These are phyloP conservation scores for Xylaria palmicola DNA, from an alignment of 495 filamentous ascomycete genomes.

Conservation along the genomic window DNA sequence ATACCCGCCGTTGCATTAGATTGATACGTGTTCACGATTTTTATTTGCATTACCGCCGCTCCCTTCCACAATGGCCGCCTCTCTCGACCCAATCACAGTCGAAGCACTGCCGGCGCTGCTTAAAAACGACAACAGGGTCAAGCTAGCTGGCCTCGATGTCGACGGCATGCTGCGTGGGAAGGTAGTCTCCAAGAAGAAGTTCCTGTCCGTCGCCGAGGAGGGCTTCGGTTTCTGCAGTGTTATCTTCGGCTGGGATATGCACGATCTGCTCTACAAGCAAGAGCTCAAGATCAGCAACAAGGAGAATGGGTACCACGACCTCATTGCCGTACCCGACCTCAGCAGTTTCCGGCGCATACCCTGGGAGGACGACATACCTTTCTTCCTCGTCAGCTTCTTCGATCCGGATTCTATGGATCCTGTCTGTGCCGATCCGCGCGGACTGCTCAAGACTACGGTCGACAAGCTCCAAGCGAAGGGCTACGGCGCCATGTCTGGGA, in stretches of 20 bases:
- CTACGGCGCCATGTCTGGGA: constrained; percentile 87
- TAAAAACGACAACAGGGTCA: constrained; percentile 76
- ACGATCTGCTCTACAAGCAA: constrained; percentile 81
- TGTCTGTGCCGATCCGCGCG: constrained; percentile 79
- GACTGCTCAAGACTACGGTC: constrained; percentile 64
- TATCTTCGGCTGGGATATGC: constrained; percentile 98
- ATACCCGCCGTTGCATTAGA: not conserved
- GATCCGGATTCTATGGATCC: constrained; percentile 69
- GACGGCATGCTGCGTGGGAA: constrained; percentile 92
- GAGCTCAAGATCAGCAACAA: constrained; percentile 89
- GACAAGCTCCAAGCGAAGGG: constrained; percentile 66
- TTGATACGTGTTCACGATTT: not conserved
- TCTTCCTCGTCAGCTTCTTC: constrained; percentile 87
- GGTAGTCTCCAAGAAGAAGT: constrained; percentile 94
- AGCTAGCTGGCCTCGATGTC: constrained; percentile 87
- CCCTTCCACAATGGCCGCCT: constrained; percentile 15
- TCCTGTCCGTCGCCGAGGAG: constrained; percentile 74
- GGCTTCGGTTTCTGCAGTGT: constrained; percentile 98
- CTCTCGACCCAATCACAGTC: constrained; percentile 46
- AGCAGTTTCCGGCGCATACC: constrained; percentile 83
- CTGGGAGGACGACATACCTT: constrained; percentile 90
- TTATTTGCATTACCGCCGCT: not conserved
- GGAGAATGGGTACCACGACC: constrained; percentile 88
- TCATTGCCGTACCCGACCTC: constrained; percentile 82
- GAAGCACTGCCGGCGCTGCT: constrained; percentile 66